Conservation (phyloP, 768 basidiomycete genomes). For the Boletus reticulatus region DNA sequence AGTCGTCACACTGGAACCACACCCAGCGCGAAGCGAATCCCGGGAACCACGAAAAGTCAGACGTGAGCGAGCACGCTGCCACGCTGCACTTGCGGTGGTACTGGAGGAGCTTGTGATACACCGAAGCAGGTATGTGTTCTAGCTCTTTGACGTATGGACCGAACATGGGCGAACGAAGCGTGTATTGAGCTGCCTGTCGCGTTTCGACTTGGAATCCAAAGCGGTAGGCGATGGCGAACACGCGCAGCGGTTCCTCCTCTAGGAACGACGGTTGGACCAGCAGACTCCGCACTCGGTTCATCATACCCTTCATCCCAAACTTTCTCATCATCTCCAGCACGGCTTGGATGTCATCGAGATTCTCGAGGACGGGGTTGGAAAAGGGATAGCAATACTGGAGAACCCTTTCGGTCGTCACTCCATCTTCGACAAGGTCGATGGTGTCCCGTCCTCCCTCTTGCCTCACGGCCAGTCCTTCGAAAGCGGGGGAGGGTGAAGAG, state of each 20-base stretch:
- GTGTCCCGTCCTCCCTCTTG: constrained; percentile 23
- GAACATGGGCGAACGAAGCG: constrained; percentile 35
- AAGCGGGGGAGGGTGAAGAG: constrained; percentile 28
- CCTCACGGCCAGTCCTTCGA: constrained; percentile 23
- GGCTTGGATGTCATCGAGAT: constrained; percentile 34
- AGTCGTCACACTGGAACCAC: constrained; percentile 39
- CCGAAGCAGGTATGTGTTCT: constrained; percentile 36
- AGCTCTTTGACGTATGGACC: constrained; percentile 37
- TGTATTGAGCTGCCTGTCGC: constrained; percentile 34
- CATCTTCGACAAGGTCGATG: constrained; percentile 35
- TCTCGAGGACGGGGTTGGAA: constrained; percentile 29
- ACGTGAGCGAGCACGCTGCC: constrained; percentile 29
- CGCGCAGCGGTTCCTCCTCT: constrained; percentile 33
- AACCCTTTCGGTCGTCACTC: constrained; percentile 29
- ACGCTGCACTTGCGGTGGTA: constrained; percentile 36
- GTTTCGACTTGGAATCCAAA: constrained; percentile 35
- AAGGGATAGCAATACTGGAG: constrained; percentile 39
- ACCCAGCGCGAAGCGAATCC: constrained; percentile 36
- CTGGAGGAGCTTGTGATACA: constrained; percentile 36
- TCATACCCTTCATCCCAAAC: constrained; percentile 37
- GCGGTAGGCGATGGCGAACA: constrained; percentile 40
- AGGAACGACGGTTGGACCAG: constrained; percentile 27
- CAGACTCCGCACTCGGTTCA: constrained; percentile 27
- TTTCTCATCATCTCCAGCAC: constrained; percentile 37
- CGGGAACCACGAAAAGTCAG: constrained; percentile 37